These are phyloP conservation scores for Podospora didyma DNA, from an alignment of 495 filamentous ascomycete species.

Conservation along the genomic window DNA sequence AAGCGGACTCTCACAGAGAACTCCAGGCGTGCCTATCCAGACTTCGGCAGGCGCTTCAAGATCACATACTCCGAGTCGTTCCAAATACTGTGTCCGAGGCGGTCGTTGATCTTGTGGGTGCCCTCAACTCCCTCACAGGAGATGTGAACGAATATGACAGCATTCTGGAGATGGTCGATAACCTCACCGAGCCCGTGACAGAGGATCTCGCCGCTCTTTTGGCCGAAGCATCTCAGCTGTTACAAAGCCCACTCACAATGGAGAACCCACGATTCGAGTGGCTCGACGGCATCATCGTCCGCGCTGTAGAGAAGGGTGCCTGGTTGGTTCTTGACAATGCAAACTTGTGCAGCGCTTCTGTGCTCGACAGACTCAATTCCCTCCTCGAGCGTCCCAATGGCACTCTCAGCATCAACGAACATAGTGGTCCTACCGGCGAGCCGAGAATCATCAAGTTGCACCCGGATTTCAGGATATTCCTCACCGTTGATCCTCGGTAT, in stretches of 20 bases:
- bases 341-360: conserved; percentile 91
- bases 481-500: conserved; percentile 89
- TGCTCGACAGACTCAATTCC: conserved; percentile 92
- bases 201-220: conserved; percentile 27
- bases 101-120: conserved; percentile 40
- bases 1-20: conserved; percentile 74
- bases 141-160: conserved; percentile 25
- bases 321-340: conserved; percentile 98
- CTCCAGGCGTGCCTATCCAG: conserved; percentile 51
- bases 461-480: conserved; percentile 83
- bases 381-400: conserved; percentile 83
- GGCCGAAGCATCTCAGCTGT: conserved; percentile 31
- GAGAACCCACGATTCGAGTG: conserved; percentile 85
- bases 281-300: conserved; percentile 87
- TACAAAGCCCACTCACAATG: conserved; percentile 41
- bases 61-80: conserved; percentile 48
- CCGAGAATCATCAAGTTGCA: conserved; percentile 78
- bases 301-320: conserved; percentile 77
- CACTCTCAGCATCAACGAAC: conserved; percentile 83
- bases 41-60: conserved; percentile 51
- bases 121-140: conserved; percentile 25
- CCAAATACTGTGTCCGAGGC: conserved; percentile 38
- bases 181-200: conserved; percentile 18
- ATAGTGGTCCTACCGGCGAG: conserved; percentile 75
- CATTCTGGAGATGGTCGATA: conserved; percentile 30